Evolutionary conservation across 2,329 filamentous ascomycete genomes (phyloP).

Genomic region (Penicillium sp.): DNA sequence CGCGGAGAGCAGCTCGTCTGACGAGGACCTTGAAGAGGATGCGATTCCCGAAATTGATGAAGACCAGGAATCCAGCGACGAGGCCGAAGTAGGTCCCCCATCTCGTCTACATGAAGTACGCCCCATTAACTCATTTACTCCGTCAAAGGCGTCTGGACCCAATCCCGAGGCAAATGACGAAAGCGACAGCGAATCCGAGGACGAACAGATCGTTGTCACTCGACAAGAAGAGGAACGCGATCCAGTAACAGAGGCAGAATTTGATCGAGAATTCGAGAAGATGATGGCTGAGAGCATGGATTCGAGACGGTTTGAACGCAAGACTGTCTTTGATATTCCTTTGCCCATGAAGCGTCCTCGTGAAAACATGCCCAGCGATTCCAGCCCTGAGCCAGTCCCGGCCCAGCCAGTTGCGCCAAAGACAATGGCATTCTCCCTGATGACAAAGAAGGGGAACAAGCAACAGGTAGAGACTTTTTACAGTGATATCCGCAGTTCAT

Average conservation of each 20-base stretch:
- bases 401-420: constrained; percentile 37
- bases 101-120: background rate
- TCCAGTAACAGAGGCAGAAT: constrained; percentile 92
- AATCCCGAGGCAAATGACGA: constrained; percentile 48
- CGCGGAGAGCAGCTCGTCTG: constrained; percentile 68
- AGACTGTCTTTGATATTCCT: constrained; percentile 92
- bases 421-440: constrained; percentile 95
- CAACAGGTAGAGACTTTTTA: constrained; percentile 67
- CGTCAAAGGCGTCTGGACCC: constrained; percentile 41
- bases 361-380: constrained; percentile 51
- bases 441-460: constrained; percentile 94
- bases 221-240: constrained; percentile 87
- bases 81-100: constrained; percentile 41
- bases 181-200: constrained; percentile 53
- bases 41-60: constrained; percentile 56
- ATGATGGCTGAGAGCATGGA: constrained; percentile 98
- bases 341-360: constrained; percentile 79
- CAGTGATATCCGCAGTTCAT: background rate
- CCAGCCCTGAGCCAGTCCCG: constrained; percentile 32
- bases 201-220: constrained; percentile 89
- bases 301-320: constrained; percentile 92
- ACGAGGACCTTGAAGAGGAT: constrained; percentile 70
- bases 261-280: constrained; percentile 95
- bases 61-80: constrained; percentile 52
- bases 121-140: constrained; percentile 13